Evolutionary conservation across 768 basidiomycete genomes (phyloP).

Genomic region (Daedalea quercina): DNA sequence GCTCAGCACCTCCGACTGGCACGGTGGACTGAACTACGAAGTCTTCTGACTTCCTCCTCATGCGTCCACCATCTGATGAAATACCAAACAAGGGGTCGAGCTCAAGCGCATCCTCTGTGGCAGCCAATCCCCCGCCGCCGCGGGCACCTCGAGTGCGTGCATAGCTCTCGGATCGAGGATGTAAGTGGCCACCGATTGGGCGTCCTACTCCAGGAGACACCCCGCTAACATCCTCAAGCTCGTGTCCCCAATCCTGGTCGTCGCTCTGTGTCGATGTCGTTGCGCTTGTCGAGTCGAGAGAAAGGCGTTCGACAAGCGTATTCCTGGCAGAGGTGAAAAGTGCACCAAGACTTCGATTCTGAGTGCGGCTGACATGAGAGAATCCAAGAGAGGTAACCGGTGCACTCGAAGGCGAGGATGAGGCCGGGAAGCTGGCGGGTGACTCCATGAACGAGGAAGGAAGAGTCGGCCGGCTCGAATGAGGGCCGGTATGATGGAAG

Average conservation of each 20-base stretch:
- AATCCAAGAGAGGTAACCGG: slow-evolving; percentile 4
- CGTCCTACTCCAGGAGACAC: neutral
- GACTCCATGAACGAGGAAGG: neutral
- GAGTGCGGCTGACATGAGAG: slow-evolving; percentile 5
- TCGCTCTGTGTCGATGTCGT: slow-evolving; percentile 20
- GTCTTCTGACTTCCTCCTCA: neutral
- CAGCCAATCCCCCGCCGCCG: no score
- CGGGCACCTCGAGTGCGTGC: no score
- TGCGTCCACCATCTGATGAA: no score
- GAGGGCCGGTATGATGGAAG: neutral
- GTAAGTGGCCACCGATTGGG: no score
- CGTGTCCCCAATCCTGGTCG: slow-evolving; percentile 22
- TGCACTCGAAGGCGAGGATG: slow-evolving; percentile 6
- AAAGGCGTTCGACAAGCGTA: slow-evolving; percentile 12
- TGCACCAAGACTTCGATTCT: slow-evolving; percentile 7
- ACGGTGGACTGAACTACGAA: neutral
- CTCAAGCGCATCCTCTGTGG: neutral
- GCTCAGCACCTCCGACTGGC: no score
- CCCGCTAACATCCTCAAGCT: slow-evolving; percentile 18
- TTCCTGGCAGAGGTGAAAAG: slow-evolving; percentile 11
- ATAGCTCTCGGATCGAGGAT: no score
- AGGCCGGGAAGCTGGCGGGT: slow-evolving; percentile 1
- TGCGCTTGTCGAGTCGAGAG: slow-evolving; percentile 19
- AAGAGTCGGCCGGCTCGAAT: neutral
- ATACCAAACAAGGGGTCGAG: neutral